Evolutionary conservation across 768 basidiomycete species (phyloP), one percentile per base, ranked within the genome.

Genomic region (Clitopilus hobsonii): DNA sequence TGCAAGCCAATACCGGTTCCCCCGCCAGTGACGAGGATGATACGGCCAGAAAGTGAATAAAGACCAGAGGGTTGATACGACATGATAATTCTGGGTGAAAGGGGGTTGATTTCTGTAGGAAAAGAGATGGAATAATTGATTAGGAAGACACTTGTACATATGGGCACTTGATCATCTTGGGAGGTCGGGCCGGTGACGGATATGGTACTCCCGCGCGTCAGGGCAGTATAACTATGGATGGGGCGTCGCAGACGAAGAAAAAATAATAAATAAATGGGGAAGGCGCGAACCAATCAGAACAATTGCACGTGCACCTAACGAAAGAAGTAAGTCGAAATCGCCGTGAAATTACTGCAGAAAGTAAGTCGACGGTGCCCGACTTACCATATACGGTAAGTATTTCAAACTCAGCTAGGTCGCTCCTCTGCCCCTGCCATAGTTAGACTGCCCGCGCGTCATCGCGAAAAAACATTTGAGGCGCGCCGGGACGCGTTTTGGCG

Each of bases 1-100:
- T 85, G 84, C 55, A 85, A 66, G 7, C 78, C 78, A 49, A 80
- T 81, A 1, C 80, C 79, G 0, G 79, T 79, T 29, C 79, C 80
- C 14, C 80, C 79, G 27, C 80, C 80, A 13, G 80, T 82, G 16
- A 82, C 80, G 18, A 82, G 55, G 18, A 78, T 79, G 26, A 89
- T 69, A 23, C 81, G 75, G n/a, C 83, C 84, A 22, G 74, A 67
- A 55, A 89, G 76, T 59, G 82, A 76, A 60, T 76, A 80, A 18
- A 83, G 52, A 32, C 63, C 66, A 51, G 73, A 63, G 27, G 72
- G 72, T 25, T 60, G 60, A 59, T 71, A 72, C 55, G 69, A 63
- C 65, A 69, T 68, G 57, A 54, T 54, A 18, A 53, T 45, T 45
- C 16, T 27, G 23, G 8, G 50, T 51, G 49, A 49, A 54, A 41